Conservation (phyloP, 176 grass and related monocot genomes). For the Zea luxurians region DNA sequence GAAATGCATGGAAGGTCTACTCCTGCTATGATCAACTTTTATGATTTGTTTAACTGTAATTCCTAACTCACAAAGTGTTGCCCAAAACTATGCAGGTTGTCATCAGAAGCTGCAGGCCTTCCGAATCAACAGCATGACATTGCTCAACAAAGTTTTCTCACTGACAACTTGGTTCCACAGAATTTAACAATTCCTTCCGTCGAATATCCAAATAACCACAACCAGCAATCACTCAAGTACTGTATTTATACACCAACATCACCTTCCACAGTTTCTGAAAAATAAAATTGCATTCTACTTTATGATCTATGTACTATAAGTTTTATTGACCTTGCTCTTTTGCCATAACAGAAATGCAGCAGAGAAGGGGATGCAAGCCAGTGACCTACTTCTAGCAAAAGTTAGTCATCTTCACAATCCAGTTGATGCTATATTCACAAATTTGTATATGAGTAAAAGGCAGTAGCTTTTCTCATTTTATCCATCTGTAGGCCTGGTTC, state of each 20-base stretch:
- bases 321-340: constrained; percentile 25
- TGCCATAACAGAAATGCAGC: constrained; percentile 58
- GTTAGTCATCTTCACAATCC: constrained; percentile 27
- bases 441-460: background rate
- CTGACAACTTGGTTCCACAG: constrained; percentile 48
- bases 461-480: background rate
- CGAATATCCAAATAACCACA: constrained; percentile 44
- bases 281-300: background rate
- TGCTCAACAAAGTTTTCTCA: constrained; percentile 35
- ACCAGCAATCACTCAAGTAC: constrained; percentile 54
- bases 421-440: constrained; percentile 4
- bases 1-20: background rate
- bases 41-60: background rate
- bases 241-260: constrained; percentile 19
- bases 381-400: constrained; percentile 66
- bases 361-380: constrained; percentile 66
- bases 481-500: constrained; percentile 62
- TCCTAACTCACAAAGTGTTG: background rate
- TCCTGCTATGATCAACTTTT: background rate
- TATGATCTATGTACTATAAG: constrained; percentile 21
- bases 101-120: constrained; percentile 50
- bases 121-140: constrained; percentile 57
- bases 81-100: constrained; percentile 48
- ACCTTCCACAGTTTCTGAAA: background rate
- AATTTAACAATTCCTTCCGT: constrained; percentile 30